Conservation (phyloP, 129 eudicot species). For the Helianthus tuberosus region DNA sequence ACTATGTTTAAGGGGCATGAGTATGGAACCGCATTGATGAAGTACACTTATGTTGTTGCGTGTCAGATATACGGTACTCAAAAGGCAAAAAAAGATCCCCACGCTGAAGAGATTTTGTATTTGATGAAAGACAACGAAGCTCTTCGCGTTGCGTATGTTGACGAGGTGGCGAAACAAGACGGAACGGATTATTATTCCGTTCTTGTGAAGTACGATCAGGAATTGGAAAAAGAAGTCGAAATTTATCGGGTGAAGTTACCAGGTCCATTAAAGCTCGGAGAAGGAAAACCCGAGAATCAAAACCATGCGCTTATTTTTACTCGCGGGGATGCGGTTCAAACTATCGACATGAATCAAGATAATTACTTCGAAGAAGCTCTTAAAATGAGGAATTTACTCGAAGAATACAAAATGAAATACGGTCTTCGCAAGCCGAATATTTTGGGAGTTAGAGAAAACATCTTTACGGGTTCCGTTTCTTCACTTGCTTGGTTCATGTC, state of each 20-base stretch:
- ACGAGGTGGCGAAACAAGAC: conserved; percentile 62
- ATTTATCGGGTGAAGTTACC: conserved; percentile 88
- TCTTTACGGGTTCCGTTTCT: conserved; percentile 94
- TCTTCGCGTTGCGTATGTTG: conserved; percentile 97
- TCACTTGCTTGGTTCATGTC: conserved; percentile 99
- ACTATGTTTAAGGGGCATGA: conserved; percentile 75
- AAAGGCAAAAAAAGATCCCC: conserved; percentile 89
- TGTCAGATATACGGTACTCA: conserved; percentile 97
- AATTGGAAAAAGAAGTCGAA: conserved; percentile 78
- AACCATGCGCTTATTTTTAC: conserved; percentile 91
- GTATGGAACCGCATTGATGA: conserved; percentile 83
- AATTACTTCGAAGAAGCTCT: conserved; percentile 93
- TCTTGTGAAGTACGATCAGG: conserved; percentile 89
- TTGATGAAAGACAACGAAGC: conserved; percentile 87
- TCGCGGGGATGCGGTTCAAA: conserved; percentile 95
- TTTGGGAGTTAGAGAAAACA: conserved; percentile 89
- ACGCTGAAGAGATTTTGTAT: conserved; percentile 81
- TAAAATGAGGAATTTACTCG: conserved; percentile 85
- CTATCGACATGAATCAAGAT: conserved; percentile 98
- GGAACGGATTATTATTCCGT: conserved; percentile 74
- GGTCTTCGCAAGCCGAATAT: conserved; percentile 88
- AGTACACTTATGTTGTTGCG: conserved; percentile 90
- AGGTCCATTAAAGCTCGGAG: conserved; percentile 96
- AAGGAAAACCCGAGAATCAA: conserved; percentile 98
- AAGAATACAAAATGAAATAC: conserved; percentile 69